phyloP scores from a whole-genome alignment of 1,139 yeast genomes.

The Yarrowia galli region DNA sequence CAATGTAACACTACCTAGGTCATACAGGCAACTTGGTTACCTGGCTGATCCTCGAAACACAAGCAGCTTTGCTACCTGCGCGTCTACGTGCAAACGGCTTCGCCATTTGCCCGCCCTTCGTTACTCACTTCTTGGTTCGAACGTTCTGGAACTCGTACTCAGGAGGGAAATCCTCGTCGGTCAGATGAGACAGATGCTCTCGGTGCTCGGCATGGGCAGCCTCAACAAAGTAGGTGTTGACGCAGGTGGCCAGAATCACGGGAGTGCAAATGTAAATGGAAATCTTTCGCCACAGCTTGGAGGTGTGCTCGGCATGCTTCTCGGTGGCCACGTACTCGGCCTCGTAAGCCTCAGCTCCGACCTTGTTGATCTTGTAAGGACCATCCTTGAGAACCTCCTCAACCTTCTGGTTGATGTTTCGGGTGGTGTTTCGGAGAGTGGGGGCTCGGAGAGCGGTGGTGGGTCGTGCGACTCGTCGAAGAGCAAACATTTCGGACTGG shows the following conservation, averaged over 20 bases:
- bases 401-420: constrained; percentile 41
- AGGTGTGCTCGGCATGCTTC: constrained; percentile 79
- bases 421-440: constrained; percentile 42
- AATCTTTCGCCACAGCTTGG: constrained; percentile 84
- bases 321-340: constrained; percentile 63
- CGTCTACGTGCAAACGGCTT: background rate
- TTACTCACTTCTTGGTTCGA: constrained; percentile 65
- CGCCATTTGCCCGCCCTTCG: background rate
- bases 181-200: constrained; percentile 68
- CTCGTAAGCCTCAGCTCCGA: constrained; percentile 63
- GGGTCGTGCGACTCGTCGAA: constrained; percentile 38
- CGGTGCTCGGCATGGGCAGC: constrained; percentile 89
- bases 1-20: background rate
- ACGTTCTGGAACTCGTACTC: constrained; percentile 91
- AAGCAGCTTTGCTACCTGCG: background rate
- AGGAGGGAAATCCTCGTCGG: constrained; percentile 89
- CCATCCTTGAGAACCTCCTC: constrained; percentile 50
- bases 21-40: background rate
- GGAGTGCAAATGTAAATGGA: constrained; percentile 83
- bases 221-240: constrained; percentile 83
- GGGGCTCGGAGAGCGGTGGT: constrained; percentile 40
- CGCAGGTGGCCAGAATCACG: constrained; percentile 74
- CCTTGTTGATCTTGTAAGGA: constrained; percentile 52
- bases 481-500: constrained; percentile 34
- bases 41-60: no score